Evolutionary conservation across 2,329 filamentous ascomycete genomes (phyloP), one percentile per base, ranked within the genome.

Genomic region (Xylaria sp.): DNA sequence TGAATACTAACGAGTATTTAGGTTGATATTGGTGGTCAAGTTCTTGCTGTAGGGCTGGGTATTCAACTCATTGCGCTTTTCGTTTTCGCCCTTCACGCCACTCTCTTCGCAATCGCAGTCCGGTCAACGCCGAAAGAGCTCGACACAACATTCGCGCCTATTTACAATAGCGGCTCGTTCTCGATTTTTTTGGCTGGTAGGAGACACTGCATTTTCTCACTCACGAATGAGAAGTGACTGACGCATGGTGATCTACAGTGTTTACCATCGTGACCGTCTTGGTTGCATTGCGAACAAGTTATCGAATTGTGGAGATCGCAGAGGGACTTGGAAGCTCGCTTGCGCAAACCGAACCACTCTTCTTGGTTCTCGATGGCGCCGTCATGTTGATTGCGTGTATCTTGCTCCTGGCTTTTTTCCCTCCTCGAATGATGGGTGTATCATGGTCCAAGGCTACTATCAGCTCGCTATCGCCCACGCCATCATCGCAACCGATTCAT

Each of bases 181-280:
- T 77, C 71, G 55, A 68, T 69, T 3, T 80, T 80, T 48, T 68
- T 82, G 3, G 64, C 77, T 55, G 73, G 80, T 83, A 74, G 62
- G 75, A 68, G 5, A 4, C 55, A 30, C 13, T 19, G 13, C 50
- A 19, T 10, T 13, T 46, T 51, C 47, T 49, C 6, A 19, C 11
- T 50, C 30, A 2, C 37, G 37, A 37, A 19, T 10, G 10, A n/a
- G 23, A 53, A 23, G 4, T 8, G 35, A 42, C 55, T 55, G 47
- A 57, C 47, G 5, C 37, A 49, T 58, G 11, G 35, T 55, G 53
- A 37, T 7, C 37, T 23, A 46, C 35, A 72, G 70, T 59, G 13
- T 65, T 68, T 11, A 59, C 60, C 4, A 16, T 67, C 7, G 61
- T 68, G 16, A 67, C 60, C 9, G 4, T 65, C 7, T 54, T 71